Percentiles rank a stretch among this genome's conserved stretches.
Conservation (phyloP, 148 eudicot species). For the Spergularia marina region DNA sequence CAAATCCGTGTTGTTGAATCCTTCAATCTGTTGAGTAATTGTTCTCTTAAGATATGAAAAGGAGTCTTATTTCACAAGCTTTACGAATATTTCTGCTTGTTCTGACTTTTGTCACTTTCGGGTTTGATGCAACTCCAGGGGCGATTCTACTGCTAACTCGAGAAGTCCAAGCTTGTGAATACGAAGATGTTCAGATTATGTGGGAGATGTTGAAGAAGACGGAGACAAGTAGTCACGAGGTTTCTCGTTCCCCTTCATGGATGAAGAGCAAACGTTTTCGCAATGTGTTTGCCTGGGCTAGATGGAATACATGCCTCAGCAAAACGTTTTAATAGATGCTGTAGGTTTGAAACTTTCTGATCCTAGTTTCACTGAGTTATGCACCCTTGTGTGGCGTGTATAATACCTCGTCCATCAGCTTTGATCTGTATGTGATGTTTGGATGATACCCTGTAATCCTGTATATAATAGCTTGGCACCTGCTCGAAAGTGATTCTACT, state of each 20-base stretch:
- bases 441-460: not conserved
- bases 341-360: not conserved
- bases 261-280: slow-evolving; percentile 26
- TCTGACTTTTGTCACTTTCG: not conserved
- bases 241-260: slow-evolving; percentile 14
- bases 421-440: slow-evolving; percentile 7
- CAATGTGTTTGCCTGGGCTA: slow-evolving; percentile 35
- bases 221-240: slow-evolving; percentile 12
- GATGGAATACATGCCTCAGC: slow-evolving; percentile 30
- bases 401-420: slow-evolving; percentile 20
- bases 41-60: too few relatives aligned
- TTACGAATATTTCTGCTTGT: not conserved
- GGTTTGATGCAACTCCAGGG: slow-evolving; percentile 3
- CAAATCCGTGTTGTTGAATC: too few relatives aligned
- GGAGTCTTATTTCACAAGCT: not conserved
- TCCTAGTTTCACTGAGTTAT: not conserved
- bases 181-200: slow-evolving; percentile 44
- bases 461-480: slow-evolving; percentile 23
- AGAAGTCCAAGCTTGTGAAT: slow-evolving; percentile 43
- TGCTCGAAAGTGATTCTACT: not conserved
- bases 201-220: slow-evolving; percentile 44
- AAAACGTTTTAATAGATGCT: slow-evolving; percentile 12
- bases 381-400: not conserved
- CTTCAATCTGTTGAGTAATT: too few relatives aligned
- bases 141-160: slow-evolving; percentile 28